Evolutionary conservation across 192 early-diverging fungal genomes (phyloP), one percentile per base, ranked within the genome.

Genomic region (Gaertneriomyces sp.): DNA sequence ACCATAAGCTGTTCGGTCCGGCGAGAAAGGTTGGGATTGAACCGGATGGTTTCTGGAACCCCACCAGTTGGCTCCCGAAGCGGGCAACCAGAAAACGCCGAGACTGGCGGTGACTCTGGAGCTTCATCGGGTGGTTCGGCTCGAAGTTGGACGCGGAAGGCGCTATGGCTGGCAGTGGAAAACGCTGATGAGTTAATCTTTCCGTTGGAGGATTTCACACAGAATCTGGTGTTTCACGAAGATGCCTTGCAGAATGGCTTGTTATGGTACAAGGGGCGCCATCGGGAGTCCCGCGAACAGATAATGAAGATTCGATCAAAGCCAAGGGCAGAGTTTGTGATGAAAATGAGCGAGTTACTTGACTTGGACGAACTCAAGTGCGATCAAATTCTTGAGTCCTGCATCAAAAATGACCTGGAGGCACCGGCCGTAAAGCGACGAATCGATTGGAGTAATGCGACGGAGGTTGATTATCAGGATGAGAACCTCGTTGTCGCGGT

Each of bases 341-440:
- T 63, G 5, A 45, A 54, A n/a, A 64, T 74, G 33, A 71, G 73
- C 52, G 47, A 44, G 6, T 56, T 71, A 9, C 42, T 69, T 33
- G 56, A 63, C 20, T 51, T 72, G 41, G 70, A 76, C 54, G 71
- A 68, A 44, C 43, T 74, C 25, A 57, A 76, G 43, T 66, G 61
- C 63, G 50, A 63, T 11, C 7, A 20, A 43, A 71, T 64, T 33
- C 43, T 71, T 42, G 51, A 64, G 45, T 56, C 38, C 40, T 74
- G 68, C 53, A 56, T 74, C 52, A 54, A 65, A 20, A 42, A 70
- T 60, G 71, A 70, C 33, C 17, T 70, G 11, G 61, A 62, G 40
- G 58, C 71, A 16, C 66, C 67, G 38, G 61, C 64, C 42, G 19
- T 55, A 12, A 43, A 50, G 43, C 67, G 64, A 53, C 59, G 53